phyloP scores from a whole-genome alignment of 2,329 filamentous ascomycete genomes.

The Aspergillus novofumigatus region DNA sequence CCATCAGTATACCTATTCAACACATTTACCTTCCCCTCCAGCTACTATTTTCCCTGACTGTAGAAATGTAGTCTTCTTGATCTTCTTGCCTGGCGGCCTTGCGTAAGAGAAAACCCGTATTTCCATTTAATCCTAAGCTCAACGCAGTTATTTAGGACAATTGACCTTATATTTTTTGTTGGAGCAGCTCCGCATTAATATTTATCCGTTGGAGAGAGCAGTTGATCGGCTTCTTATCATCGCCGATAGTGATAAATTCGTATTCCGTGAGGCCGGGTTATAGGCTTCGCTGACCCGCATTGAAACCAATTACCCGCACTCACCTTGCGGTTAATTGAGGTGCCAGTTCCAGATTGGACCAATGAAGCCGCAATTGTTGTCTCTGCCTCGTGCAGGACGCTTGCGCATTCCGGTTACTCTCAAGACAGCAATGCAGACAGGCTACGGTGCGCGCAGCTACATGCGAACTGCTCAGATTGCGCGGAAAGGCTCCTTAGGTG shows the following conservation, averaged over 20 bases:
- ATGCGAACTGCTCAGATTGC: constrained; percentile 15
- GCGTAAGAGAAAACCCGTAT: neutral
- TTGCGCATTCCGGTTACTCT: constrained; percentile 12
- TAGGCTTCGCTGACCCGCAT: neutral
- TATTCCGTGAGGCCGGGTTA: neutral
- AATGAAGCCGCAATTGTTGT: constrained; percentile 24
- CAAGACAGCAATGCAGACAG: constrained; percentile 7
- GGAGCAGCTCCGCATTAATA: constrained; percentile 17
- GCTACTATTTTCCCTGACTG: neutral
- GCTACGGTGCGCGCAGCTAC: constrained; percentile 23
- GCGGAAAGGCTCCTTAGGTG: constrained; percentile 13
- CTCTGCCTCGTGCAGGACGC: constrained; percentile 21
- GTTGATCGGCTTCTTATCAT: constrained; percentile 17
- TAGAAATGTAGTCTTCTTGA: neutral
- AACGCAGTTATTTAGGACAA: neutral
- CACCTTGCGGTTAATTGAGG: constrained; percentile 3
- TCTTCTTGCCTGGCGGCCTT: neutral
- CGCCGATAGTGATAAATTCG: constrained; percentile 2
- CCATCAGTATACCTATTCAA: neutral
- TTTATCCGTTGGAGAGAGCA: constrained; percentile 16
- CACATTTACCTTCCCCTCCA: neutral
- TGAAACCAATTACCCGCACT: neutral
- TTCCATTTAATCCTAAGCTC: neutral
- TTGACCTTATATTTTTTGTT: neutral
- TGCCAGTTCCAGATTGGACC: constrained; percentile 4